These are phyloP conservation scores for Excoecaria cochinchinensis DNA, from an alignment of 345 rosid genomes.

Conservation along the genomic window DNA sequence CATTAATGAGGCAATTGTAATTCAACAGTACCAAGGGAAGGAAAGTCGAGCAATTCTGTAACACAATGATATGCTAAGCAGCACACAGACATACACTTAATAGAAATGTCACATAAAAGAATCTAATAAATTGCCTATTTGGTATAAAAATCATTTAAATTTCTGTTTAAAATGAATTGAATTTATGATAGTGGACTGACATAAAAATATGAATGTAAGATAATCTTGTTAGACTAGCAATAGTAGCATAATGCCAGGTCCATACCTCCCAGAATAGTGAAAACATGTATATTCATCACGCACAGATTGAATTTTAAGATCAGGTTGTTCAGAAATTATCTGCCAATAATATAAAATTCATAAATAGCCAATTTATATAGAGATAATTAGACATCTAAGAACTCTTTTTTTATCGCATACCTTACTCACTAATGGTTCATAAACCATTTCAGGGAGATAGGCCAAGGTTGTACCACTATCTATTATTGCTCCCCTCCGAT, in stretches of 20 bases:
- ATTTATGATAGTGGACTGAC: background rate
- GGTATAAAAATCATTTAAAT: background rate
- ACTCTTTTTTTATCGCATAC: conserved; percentile 35
- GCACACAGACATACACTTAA: background rate
- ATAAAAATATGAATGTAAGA: background rate
- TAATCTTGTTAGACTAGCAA: background rate
- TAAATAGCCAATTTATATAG: conserved; percentile 11
- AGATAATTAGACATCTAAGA: conserved; percentile 5
- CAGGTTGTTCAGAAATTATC: conserved; percentile 82
- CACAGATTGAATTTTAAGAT: conserved; percentile 62
- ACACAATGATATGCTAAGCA: background rate
- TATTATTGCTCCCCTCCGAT: conserved; percentile 73
- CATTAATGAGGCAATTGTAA: background rate
- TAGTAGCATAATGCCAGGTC: background rate
- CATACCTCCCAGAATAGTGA: conserved; percentile 81
- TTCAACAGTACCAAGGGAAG: background rate
- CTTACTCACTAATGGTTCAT: conserved; percentile 73
- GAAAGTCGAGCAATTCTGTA: background rate
- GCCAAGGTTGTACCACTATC: conserved; percentile 99
- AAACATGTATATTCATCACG: conserved; percentile 86
- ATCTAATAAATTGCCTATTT: no score
- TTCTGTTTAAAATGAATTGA: background rate
- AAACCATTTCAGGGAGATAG: conserved; percentile 86
- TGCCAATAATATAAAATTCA: conserved; percentile 26
- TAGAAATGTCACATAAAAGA: background rate